Percentiles rank a stretch among this genome's conserved stretches.
Evolutionary conservation across 495 filamentous ascomycete genomes (phyloP).

Genomic region (Neurospora pannonica): DNA sequence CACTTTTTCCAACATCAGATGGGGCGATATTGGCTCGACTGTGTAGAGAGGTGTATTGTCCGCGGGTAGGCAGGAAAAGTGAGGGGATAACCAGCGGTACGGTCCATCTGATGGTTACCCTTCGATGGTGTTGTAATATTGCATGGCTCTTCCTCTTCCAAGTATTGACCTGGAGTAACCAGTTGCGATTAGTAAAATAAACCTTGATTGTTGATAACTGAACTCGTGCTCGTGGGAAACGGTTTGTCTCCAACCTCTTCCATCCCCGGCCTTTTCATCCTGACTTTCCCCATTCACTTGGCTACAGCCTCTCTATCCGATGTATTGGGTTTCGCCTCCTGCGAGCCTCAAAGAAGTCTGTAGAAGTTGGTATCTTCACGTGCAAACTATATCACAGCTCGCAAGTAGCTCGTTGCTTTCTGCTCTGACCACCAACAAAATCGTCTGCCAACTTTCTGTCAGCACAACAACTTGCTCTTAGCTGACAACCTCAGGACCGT

Average conservation of each 20-base stretch:
- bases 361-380: not conserved
- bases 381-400: not conserved
- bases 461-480: not conserved
- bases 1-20: constrained; percentile 53
- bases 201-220: not conserved
- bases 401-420: not conserved
- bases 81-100: not conserved
- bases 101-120: not conserved
- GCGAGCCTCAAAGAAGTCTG: not conserved
- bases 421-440: not conserved
- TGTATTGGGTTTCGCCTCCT: not conserved
- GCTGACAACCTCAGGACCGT: not conserved
- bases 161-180: not conserved
- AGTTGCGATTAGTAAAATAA: not conserved
- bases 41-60: not conserved
- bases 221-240: not conserved
- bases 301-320: not conserved
- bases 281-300: not conserved
- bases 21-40: constrained; percentile 54
- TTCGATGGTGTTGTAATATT: not conserved
- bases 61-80: not conserved
- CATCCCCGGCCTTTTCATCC: not conserved
- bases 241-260: not conserved
- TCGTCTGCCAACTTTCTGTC: not conserved
- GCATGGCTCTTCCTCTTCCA: not conserved